Evolutionary conservation across 2,329 filamentous ascomycete genomes (phyloP).

Genomic region (Didymella lethalis): DNA sequence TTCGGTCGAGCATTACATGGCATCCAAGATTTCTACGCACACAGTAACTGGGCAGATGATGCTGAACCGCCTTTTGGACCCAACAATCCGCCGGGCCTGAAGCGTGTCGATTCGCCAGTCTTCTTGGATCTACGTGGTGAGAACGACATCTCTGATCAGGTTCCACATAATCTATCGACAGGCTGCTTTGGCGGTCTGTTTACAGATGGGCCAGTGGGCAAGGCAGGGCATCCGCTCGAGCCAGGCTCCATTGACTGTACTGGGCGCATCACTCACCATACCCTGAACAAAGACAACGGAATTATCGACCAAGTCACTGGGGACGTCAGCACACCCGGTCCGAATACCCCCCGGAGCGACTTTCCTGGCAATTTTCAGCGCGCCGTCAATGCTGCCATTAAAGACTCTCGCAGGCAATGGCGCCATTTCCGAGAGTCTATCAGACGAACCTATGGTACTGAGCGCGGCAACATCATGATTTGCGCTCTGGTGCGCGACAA

Average conservation of each 20-base stretch:
- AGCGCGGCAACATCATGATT: constrained; percentile 38
- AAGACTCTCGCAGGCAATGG: constrained; percentile 34
- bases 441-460: constrained; percentile 31
- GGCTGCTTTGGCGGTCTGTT: constrained; percentile 37
- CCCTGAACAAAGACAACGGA: constrained; percentile 39
- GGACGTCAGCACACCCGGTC: constrained; percentile 27
- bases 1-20: constrained; percentile 33
- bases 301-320: constrained; percentile 32
- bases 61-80: constrained; percentile 29
- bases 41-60: constrained; percentile 34
- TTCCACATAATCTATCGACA: constrained; percentile 33
- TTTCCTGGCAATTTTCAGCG: constrained; percentile 33
- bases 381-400: constrained; percentile 31
- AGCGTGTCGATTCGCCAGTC: constrained; percentile 21
- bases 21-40: constrained; percentile 33
- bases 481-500: constrained; percentile 36
- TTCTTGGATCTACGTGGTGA: constrained; percentile 38
- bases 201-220: constrained; percentile 34
- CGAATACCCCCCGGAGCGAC: constrained; percentile 35
- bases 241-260: constrained; percentile 37
- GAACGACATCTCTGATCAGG: constrained; percentile 33
- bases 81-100: constrained; percentile 33
- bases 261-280: constrained; percentile 36
- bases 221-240: constrained; percentile 35
- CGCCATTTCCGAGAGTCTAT: constrained; percentile 36